Evolutionary conservation across 2,329 filamentous ascomycete species (phyloP), one percentile per base, ranked within the genome.

Genomic region (Emydomyces testavorans): DNA sequence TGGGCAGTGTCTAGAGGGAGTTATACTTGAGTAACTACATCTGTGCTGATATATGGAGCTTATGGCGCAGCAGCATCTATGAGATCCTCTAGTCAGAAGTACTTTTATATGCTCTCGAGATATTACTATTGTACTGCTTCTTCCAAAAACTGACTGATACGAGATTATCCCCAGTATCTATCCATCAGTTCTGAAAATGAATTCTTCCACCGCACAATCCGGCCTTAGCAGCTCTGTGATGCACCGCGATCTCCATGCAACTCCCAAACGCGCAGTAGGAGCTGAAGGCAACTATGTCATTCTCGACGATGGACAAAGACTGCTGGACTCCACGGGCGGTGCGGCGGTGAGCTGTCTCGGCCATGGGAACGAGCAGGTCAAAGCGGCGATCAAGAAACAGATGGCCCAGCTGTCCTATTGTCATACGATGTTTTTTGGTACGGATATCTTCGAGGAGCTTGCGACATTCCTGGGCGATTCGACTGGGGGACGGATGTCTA

Each of bases 311-410:
- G 80, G 80, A 1, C 71, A 74, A 20, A 69, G 66, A 28, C 74
- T 92, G 36, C 73, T 88, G 11, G 85, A 92, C 61, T 81, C 78
- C 1, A 83, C 80, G 16, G 77, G 81, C 23, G 85, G 85, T 16
- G 82, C 85, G 2, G 83, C 81, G 18, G 83, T 88, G 2, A 73
- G 79, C 7, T 82, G 80, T 58, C 67, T 90, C 7, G 85, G 85
- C 5, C 80, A 86, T 56, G 78, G 77, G 24, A 73, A 82, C 50
- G 58, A 70, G 35, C 70, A 79, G 40, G 76, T 89, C 10, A 69
- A 70, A 10, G 66, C 74, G 2, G 82, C 80, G 0, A 72, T 86
- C 34, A 62, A 68, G 3, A 57, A 70, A 10, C 82, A 87, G 56
- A 68, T 83, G 53, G 68, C 74, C 40, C 64, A 76, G 37, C 66